These are phyloP conservation scores for Coix lacrymajobi DNA, from an alignment of 176 grass and related monocot species.

Conservation along the genomic window DNA sequence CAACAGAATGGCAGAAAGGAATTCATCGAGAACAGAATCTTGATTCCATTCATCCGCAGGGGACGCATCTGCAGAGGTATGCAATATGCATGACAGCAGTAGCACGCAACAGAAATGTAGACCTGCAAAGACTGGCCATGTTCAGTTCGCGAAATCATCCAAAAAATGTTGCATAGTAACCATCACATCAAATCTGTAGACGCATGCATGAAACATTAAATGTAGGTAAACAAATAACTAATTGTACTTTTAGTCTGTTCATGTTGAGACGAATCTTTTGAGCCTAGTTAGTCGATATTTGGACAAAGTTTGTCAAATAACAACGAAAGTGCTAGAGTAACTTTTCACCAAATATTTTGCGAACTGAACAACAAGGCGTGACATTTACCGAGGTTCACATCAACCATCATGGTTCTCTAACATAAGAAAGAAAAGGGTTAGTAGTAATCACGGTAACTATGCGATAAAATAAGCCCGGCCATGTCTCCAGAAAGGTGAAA, in stretches of 20 bases:
- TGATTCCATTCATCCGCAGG: neutral
- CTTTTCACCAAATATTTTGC: too few species aligned
- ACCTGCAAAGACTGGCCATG: neutral
- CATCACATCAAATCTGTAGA: too few species aligned
- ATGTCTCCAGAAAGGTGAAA: conserved; percentile 21
- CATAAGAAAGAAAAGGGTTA: neutral
- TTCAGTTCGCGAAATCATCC: too few species aligned
- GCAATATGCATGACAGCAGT: neutral
- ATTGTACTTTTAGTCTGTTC: too few species aligned
- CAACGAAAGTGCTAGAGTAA: too few species aligned
- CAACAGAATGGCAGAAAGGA: neutral
- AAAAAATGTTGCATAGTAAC: too few species aligned
- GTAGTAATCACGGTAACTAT: neutral
- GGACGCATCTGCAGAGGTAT: neutral
- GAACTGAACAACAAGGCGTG: too few species aligned
- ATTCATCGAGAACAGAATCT: neutral
- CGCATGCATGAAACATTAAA: too few species aligned
- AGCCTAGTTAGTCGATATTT: too few species aligned
- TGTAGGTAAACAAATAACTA: too few species aligned
- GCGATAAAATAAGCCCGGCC: neutral
- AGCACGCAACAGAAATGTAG: conserved; percentile 1
- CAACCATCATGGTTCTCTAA: neutral
- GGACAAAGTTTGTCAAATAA: too few species aligned
- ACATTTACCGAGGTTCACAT: neutral
- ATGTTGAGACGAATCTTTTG: too few species aligned